phyloP scores from a whole-genome alignment of 192 early-diverging fungal genomes.

The Backusella mclennaniae region DNA sequence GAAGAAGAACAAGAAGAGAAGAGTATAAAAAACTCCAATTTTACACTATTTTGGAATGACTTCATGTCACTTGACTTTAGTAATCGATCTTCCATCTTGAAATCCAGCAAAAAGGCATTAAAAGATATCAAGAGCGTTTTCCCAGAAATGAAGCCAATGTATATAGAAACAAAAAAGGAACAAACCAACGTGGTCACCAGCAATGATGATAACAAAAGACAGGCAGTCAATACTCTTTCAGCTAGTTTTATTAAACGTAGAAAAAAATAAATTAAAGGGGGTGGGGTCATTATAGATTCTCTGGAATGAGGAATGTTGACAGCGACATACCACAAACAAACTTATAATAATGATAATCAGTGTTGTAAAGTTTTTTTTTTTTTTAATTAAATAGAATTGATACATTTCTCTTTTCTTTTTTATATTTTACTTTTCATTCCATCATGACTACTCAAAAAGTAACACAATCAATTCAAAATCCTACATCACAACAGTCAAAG shows the following conservation, averaged over 20 bases:
- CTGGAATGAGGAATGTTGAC: constrained; percentile 8
- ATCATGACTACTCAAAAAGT: background rate
- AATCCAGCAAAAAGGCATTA: background rate
- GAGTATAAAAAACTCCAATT: background rate
- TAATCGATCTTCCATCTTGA: background rate
- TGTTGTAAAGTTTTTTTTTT: background rate
- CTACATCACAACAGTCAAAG: background rate
- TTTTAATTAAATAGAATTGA: background rate
- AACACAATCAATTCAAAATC: background rate
- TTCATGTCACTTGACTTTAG: constrained; percentile 14
- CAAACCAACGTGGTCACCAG: background rate
- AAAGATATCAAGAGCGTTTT: background rate
- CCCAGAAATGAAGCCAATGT: background rate
- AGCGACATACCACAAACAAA: constrained; percentile 1
- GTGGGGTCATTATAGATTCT: background rate
- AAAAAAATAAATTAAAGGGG: background rate
- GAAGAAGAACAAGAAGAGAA: background rate
- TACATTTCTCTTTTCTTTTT: background rate
- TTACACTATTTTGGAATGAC: constrained; percentile 14
- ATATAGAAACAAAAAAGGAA: background rate
- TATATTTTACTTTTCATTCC: background rate
- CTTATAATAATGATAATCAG: background rate
- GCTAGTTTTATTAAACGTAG: constrained; percentile 11
- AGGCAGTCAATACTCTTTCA: background rate
- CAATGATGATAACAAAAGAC: background rate